Evolutionary conservation across 2,329 filamentous ascomycete species (phyloP).

Genomic region (Aspergillus sp.): DNA sequence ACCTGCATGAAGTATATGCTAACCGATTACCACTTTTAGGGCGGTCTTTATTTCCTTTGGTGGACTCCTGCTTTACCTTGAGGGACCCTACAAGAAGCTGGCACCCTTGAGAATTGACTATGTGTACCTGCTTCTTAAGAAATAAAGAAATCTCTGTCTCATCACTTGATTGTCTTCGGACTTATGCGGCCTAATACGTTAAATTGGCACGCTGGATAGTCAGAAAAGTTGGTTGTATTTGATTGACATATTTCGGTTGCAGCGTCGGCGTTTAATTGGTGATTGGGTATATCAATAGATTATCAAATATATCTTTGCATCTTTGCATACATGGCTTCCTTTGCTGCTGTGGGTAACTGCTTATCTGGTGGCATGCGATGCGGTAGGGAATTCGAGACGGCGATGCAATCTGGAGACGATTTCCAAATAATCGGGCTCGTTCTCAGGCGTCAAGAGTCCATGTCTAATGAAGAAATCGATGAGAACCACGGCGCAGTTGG

Average conservation of each 20-base stretch:
- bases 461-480: slow-evolving; percentile 88
- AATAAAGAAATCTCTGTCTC: slow-evolving; percentile 45
- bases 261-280: slow-evolving; percentile 40
- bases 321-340: background rate
- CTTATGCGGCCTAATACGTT: too few species aligned
- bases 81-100: slow-evolving; percentile 94
- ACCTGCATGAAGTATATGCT: too few species aligned
- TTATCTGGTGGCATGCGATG: slow-evolving; percentile 27
- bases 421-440: slow-evolving; percentile 73
- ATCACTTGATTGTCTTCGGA: background rate
- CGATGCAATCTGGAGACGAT: slow-evolving; percentile 74
- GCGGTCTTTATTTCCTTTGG: slow-evolving; percentile 94
- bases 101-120: slow-evolving; percentile 88
- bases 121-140: slow-evolving; percentile 90
- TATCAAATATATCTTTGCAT: slow-evolving; percentile 15
- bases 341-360: background rate
- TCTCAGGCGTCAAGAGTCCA: slow-evolving; percentile 71
- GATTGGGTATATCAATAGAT: slow-evolving; percentile 33
- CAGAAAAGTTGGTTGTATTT: slow-evolving; percentile 21
- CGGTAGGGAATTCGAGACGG: slow-evolving; percentile 72
- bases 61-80: slow-evolving; percentile 81
- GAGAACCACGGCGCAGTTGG: slow-evolving; percentile 80
- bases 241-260: slow-evolving; percentile 25
- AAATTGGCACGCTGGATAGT: slow-evolving; percentile 2
- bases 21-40: slow-evolving; percentile 44